Base-by-base conservation (phyloP, 2,329 filamentous ascomycete species). In the Claviceps maximensis region DNA sequence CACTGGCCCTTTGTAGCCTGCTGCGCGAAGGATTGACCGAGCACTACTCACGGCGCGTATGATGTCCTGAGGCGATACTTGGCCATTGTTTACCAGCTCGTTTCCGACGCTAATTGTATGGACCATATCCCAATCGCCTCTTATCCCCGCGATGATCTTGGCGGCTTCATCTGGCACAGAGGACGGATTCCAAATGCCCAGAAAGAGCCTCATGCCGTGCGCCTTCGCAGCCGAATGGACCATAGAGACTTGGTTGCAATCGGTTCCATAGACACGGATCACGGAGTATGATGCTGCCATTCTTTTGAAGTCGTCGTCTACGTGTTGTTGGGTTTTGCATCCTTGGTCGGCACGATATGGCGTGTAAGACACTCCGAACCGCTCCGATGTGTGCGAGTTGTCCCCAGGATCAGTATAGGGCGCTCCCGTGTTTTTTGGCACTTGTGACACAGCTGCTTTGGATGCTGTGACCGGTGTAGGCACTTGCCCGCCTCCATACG, bases 31-130 rank as follows among this genome's bases (percentile, higher is more conserved):
- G 2, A 73, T 71, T 15, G 60, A 58, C 21, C 84, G 80, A 17
- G 82, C 83, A 45, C 71, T 66, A 2, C 68, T 67, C 41, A 93
- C 71, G 3, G 81, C 82, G 15, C 65, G 66, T 13, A 83, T 70
- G 9, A 91, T 79, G 50, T 76, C 67, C 1, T 60, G 59, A 0
- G 78, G 73, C 4, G 74, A 75, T 40, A 73, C 76, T 40, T 72
- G 66, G 42, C 80, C 79, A 50, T 74, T 77, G 67, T 87, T 85
- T 65, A 95, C 81, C 36, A 85, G 73, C 67, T 95, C 89, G 64
- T 95, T 95, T 56, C 88, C 89, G 44, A 95, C 77, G 53, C 80
- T 79, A 62, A 95, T 75, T 2, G 86, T 85, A 63, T 86, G 75
- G 56, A 94, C 77, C 15, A 72, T 65, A 49, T 71, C 73, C 87